phyloP scores from a whole-genome alignment of 1,284 basidiomycete species.

The Coriolopsis trogii region DNA sequence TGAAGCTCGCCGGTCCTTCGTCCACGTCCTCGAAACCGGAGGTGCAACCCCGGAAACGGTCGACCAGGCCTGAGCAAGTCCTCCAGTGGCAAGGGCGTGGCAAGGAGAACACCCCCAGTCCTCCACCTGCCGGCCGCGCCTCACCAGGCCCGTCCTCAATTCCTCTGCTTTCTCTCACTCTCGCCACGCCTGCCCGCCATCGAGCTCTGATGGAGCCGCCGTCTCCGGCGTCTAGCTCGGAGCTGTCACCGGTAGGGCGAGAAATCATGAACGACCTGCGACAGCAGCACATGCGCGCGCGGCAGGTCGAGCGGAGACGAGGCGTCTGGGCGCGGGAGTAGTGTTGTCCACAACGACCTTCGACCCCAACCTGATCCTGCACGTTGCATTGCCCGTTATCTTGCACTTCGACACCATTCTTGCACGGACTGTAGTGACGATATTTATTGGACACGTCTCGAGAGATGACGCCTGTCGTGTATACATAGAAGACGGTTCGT shows the following conservation, averaged over 20 bases:
- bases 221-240: slow-evolving; percentile 72
- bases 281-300: slow-evolving; percentile 53
- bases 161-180: slow-evolving; percentile 3
- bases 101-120: slow-evolving; percentile 32
- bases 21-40: slow-evolving; percentile 1
- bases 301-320: slow-evolving; percentile 29
- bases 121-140: slow-evolving; percentile 10
- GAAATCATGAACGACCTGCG: slow-evolving; percentile 69
- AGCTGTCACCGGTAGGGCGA: slow-evolving; percentile 66
- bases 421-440: no score
- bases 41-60: slow-evolving; percentile 1
- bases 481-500: no score
- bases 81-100: slow-evolving; percentile 5
- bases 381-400: no score
- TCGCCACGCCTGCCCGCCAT: slow-evolving; percentile 32
- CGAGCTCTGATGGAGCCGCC: slow-evolving; percentile 40
- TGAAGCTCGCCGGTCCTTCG: not conserved
- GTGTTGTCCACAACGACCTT: no score
- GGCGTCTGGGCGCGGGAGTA: slow-evolving; percentile 19
- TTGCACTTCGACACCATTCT: no score
- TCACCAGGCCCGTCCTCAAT: not conserved
- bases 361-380: no score
- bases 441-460: no score
- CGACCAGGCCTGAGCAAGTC: slow-evolving; percentile 4
- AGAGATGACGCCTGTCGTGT: no score